Conservation (phyloP, 2,329 filamentous ascomycete species). For the Venturia pyrina region DNA sequence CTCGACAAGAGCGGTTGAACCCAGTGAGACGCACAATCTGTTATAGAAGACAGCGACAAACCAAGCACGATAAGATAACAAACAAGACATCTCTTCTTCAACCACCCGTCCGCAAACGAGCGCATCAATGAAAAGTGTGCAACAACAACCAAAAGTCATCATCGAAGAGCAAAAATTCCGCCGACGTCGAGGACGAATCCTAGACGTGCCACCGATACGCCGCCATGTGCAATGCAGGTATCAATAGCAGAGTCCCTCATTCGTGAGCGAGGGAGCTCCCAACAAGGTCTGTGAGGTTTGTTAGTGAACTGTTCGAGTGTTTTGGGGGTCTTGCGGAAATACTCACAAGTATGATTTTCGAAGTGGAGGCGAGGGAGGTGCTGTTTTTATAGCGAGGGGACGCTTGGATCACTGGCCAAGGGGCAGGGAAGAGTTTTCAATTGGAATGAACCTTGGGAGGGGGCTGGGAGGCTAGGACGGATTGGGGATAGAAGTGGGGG, state of each 20-base stretch:
- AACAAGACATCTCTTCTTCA: conserved; percentile 27
- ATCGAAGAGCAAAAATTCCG: conserved; percentile 39
- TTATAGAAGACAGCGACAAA: too few species aligned
- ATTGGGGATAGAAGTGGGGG: too few species aligned
- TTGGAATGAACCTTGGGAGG: neutral
- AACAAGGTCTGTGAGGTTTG: conserved; percentile 12
- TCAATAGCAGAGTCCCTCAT: conserved; percentile 9
- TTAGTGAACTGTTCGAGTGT: too few species aligned
- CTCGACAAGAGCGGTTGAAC: too few species aligned
- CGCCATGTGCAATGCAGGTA: conserved; percentile 12
- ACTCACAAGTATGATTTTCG: too few species aligned
- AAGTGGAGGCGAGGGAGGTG: too few species aligned
- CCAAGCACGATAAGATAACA: too few species aligned
- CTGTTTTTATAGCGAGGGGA: too few species aligned
- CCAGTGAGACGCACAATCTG: too few species aligned
- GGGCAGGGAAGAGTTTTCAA: too few species aligned
- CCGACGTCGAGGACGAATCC: conserved; percentile 37
- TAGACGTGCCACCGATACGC: conserved; percentile 22
- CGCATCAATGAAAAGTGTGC: conserved; percentile 32
- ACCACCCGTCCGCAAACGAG: conserved; percentile 24
- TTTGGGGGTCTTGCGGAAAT: too few species aligned
- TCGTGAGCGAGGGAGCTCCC: conserved; percentile 13
- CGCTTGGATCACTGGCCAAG: neutral
- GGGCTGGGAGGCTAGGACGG: neutral
- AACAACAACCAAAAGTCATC: conserved; percentile 15